Evolutionary conservation across 2,329 filamentous ascomycete species (phyloP), one percentile per base, ranked within the genome.

Genomic region (Sclerotiophoma versabilis): DNA sequence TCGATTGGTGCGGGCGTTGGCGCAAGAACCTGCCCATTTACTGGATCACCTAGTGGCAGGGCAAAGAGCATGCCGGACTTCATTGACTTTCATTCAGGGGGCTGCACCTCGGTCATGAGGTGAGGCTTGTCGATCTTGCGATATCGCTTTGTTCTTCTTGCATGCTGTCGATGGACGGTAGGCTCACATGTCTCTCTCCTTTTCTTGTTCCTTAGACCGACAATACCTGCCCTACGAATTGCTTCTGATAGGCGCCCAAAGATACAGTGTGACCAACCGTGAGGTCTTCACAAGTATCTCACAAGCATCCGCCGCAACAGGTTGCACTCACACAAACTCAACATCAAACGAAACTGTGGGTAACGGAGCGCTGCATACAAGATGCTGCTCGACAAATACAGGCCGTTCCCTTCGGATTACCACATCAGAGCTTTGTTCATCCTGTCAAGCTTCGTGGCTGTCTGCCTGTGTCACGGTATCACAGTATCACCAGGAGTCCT

Each of bases 381-480:
- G 29, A 49, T 20, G 44, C 33, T 44, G 33, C 25, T 54, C 37
- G 37, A 43, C 37, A 26, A 48, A 43, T 15, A 48, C 43, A 46
- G 30, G 17, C 43, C 12, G 32, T 48, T 22, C 22, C 22, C 12
- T 38, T 26, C 15, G 44, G 44, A 12, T 22, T 22, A 37, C 23
- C 32, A 29, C 37, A 39, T 30, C n/a, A 22, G 43, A 37, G 38
- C 37, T 43, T 39, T 46, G 45, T 46, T 22, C 45, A 49, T 29
- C 23, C 20, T 45, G 34, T 45, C 39, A 58, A 53, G 54, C 41
- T 54, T 46, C 42, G 49, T 54, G 51, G 50, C 57, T 62, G 45
- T 34, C 50, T 57, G 26, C 41, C 39, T 37, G 46, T 51, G 47
- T 38, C 10, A 44, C 36, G 7, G 41, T 45, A 36, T 27, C 22